Base-by-base conservation (phyloP, 768 basidiomycete genomes). In the Trametes cubensis region DNA sequence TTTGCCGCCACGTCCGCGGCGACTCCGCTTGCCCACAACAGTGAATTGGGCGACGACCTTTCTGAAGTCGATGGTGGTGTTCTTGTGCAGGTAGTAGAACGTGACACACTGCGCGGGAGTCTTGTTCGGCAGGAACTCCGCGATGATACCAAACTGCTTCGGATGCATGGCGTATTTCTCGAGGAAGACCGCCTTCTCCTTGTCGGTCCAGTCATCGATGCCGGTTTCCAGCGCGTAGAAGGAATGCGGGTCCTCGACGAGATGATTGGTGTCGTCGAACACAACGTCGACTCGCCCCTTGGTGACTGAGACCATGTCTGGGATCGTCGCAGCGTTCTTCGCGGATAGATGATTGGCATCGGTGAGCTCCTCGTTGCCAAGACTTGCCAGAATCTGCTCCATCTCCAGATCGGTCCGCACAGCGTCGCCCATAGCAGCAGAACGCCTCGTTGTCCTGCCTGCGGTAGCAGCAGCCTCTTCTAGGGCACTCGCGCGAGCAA, bases 61-160 rank as follows among this genome's bases (percentile, higher is more conserved):
- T 58, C 91, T 85, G 76, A 94, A 95, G 75, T 95, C 89, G 70
- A 95, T 92, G 40, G 82, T 75, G 67, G 82, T 83, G 77, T 94
- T 94, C 82, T 98, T 98, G 77, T 95, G 92, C 53, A 96, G 79
- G 74, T 98, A 98, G 75, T 98, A 98, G 75, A 86, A 96, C 51
- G 89, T 84, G 48, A 98, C 91, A 71, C 95, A 97, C 80, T 97
- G 91, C 0, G 87, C 80, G 1, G 92, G 79, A 2, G 92, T 88
- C 81, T 97, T 98, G 79, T 92, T 82, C 5, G 89, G 85, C 14
- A 98, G 76, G 66, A 79, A 83, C 23, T 85, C 82, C 0, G 95
- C 87, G 61, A 98, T 95, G 70, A 88, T 81, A n/a, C 94, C 95
- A 69, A 98, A 98, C 72, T 98, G 95, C 72, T 98, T 98, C 6